Base-by-base conservation (phyloP, 306 rosid genomes). In the Psophocarpus tetragonolobus region DNA sequence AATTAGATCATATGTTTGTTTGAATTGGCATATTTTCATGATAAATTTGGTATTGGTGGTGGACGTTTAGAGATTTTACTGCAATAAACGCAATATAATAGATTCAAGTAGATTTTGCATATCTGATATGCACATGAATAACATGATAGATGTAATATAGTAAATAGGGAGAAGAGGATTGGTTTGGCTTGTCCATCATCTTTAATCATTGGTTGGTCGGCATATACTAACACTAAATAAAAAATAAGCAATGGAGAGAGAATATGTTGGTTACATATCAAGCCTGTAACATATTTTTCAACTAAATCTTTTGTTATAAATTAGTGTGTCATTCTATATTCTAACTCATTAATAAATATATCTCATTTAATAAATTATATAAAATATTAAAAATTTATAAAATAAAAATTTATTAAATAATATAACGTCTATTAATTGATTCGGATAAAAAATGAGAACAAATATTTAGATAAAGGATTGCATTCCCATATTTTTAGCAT, bases 151-250 rank as follows among this genome's bases (percentile, higher is more conserved):
- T 0, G 71, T 7, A 35, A 24, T 68, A 24, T 42, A 74, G 20
- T 81, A 54, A 68, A 39, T 35, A 41, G 69, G 63, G 17, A 35
- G 33, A 73, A 14, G 75, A 72, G 69, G 79, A 73, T 85, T 73
- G 47, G 64, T 60, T 74, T 67, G 81, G 78, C 47, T 67, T 74
- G 38, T 77, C 51, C 71, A 33, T 24, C 57, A 62, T 62, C 73
- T 78, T 72, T 62, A 82, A 68, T 82, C 73, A 77, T 82, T 85
- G 80, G 73, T 82, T 85, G 80, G 73, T 20, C 58, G 33, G 8
- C 63, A 81, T 71, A 77, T 61, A 68, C 41, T 11, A 44, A 36
- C 51, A 7, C 20, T 61, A 71, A 71, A 26, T 23, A 35, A 9
- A 63, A 50, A 33, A 48, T 64, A 64, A 2, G 50, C 13, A 33